These are phyloP conservation scores for Begonia peltatifolia DNA, from an alignment of 306 rosid genomes.

Conservation along the genomic window DNA sequence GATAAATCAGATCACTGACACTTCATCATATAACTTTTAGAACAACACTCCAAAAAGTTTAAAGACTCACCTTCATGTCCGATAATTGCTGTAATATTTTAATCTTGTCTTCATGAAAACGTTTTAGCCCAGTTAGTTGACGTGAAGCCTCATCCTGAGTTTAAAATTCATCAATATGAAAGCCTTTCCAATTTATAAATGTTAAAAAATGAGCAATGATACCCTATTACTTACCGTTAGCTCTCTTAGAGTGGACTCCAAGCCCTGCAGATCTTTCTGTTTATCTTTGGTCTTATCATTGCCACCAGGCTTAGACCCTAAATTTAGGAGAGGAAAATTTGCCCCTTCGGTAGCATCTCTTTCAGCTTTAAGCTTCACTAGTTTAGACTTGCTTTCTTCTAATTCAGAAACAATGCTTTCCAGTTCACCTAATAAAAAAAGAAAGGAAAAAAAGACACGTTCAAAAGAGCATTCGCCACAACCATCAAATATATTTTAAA, in stretches of 20 bases:
- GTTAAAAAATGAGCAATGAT: neutral
- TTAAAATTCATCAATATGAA: slow-evolving; percentile 12
- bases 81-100: slow-evolving; percentile 56
- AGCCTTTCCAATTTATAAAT: neutral
- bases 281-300: slow-evolving; percentile 59
- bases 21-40: neutral
- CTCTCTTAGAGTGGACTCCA: slow-evolving; percentile 77
- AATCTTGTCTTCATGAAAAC: slow-evolving; percentile 71
- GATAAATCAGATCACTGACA: too few relatives aligned
- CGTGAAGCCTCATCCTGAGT: slow-evolving; percentile 58
- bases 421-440: slow-evolving; percentile 54
- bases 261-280: slow-evolving; percentile 72
- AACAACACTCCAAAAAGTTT: neutral
- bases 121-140: slow-evolving; percentile 45
- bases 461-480: too few relatives aligned
- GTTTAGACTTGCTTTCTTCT: slow-evolving; percentile 54
- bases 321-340: slow-evolving; percentile 51
- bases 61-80: slow-evolving; percentile 55
- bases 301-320: slow-evolving; percentile 40
- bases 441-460: too few relatives aligned
- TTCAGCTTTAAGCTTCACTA: slow-evolving; percentile 54
- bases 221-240: slow-evolving; percentile 33
- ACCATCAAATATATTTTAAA: too few relatives aligned
- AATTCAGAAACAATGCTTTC: slow-evolving; percentile 44
- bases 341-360: slow-evolving; percentile 56